Base-by-base conservation (phyloP, 345 rosid species). In the Bruguiera gymnorhiza region DNA sequence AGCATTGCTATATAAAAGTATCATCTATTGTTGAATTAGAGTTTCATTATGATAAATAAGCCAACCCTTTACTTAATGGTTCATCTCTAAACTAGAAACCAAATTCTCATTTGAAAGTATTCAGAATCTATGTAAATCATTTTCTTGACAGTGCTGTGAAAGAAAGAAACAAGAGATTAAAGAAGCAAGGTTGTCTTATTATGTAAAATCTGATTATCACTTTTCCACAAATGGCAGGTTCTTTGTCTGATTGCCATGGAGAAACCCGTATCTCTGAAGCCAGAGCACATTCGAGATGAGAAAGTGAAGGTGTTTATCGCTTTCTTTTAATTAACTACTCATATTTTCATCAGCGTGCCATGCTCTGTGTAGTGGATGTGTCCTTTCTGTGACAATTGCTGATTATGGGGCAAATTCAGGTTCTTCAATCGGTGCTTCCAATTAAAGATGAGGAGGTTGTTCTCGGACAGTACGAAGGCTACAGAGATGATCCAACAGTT, bases 231-330 rank as follows among this genome's bases (percentile, higher is more conserved):
- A 69, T 29, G 76, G 58, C 85, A 92, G 98, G 86, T 96, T 80
- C 87, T 96, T 67, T 96, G 92, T 80, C 94, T 96, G 53, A 87
- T 96, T 57, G 97, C 93, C 30, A 95, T 95, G 99, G 98, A 95
- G 84, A 95, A 95, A 84, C 99, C 99, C 0, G 64, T 95, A 69
- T 95, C 97, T 73, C 93, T 95, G 69, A 95, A 88, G 71, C 99
- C 99, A 19, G 99, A 95, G 88, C 91, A 89, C 82, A 92, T 96
- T 52, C 93, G 98, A 3, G 98, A 96, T 80, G 98, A 90, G 85
- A 96, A 96, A 90, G 99, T 96, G 83, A 96, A 96, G 99, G 99
- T 87, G 66, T 23, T 61, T 72, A 55, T 66, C 60, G 27, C 69
- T 32, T 19, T 18, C 29, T 32, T 24, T 6, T 0, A 34, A 7